phyloP scores from a whole-genome alignment of 2,329 filamentous ascomycete genomes.

The Diaporthe velutina region DNA sequence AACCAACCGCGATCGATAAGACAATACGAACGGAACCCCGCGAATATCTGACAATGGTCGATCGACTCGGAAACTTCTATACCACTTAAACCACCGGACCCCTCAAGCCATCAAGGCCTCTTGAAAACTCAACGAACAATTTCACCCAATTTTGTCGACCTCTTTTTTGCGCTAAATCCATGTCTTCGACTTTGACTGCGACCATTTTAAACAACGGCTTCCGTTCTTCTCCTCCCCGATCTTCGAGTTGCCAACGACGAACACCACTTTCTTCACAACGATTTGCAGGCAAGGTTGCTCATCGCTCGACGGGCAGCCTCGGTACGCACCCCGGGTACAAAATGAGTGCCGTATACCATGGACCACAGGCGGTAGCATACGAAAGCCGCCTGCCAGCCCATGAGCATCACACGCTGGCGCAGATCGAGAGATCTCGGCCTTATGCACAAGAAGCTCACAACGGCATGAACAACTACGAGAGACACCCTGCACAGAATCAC shows the following conservation, averaged over 20 bases:
- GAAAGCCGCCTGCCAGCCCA: constrained; percentile 30
- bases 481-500: constrained; percentile 30
- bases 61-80: constrained; percentile 12
- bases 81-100: constrained; percentile 1
- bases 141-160: not conserved
- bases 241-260: constrained; percentile 31
- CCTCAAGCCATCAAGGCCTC: constrained; percentile 4
- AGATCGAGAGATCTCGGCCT: constrained; percentile 34
- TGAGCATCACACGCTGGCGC: constrained; percentile 33
- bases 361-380: constrained; percentile 38
- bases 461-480: constrained; percentile 33
- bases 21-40: constrained; percentile 22
- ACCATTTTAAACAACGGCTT: constrained; percentile 35
- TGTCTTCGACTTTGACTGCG: constrained; percentile 38
- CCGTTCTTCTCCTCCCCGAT: constrained; percentile 33
- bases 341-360: constrained; percentile 39
- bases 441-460: constrained; percentile 30
- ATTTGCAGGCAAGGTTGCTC: constrained; percentile 1
- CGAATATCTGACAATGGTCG: constrained; percentile 15
- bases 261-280: constrained; percentile 1
- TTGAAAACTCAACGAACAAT: not conserved
- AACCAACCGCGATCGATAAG: constrained; percentile 24
- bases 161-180: constrained; percentile 24
- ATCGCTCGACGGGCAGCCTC: constrained; percentile 8
- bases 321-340: constrained; percentile 20